Conservation (phyloP, 2,329 filamentous ascomycete genomes). For the Aureobasidium mangrovei region DNA sequence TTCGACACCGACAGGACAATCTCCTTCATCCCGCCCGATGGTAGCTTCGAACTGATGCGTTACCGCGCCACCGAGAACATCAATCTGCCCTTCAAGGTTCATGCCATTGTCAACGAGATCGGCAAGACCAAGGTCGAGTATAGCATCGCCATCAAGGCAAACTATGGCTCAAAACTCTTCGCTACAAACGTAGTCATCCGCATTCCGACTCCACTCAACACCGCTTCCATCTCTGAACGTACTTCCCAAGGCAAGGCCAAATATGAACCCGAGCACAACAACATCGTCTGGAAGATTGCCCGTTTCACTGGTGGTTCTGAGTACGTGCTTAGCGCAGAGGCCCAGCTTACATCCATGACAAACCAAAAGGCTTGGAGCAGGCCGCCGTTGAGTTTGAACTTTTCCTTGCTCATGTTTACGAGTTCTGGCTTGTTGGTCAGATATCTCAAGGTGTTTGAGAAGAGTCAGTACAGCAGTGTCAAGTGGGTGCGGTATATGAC, state of each 20-base stretch:
- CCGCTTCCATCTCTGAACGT: constrained; percentile 83
- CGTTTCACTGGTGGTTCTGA: constrained; percentile 98
- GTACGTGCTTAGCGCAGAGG: constrained; percentile 89
- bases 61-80: constrained; percentile 98
- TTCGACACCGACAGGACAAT: constrained; percentile 97
- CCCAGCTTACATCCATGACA: constrained; percentile 90
- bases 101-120: constrained; percentile 95
- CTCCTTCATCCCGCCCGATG: constrained; percentile 91
- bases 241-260: constrained; percentile 96
- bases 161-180: constrained; percentile 93
- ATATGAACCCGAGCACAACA: constrained; percentile 96
- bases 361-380: constrained; percentile 96
- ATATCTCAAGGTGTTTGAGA: constrained; percentile 98
- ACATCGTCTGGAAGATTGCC: constrained; percentile 98
- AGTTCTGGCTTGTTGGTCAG: constrained; percentile 85
- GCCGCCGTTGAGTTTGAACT: constrained; percentile 83
- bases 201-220: constrained; percentile 94
- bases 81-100: constrained; percentile 96
- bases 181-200: constrained; percentile 92
- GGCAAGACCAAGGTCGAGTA: constrained; percentile 98
- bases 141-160: constrained; percentile 93
- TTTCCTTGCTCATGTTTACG: constrained; percentile 96
- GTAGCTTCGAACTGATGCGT: constrained; percentile 97
- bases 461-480: constrained; percentile 96
- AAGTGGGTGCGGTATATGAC: constrained; percentile 99